These are phyloP conservation scores for Gryganskiella cystojenkinii DNA, from an alignment of 192 early-diverging fungal species.

Conservation along the genomic window DNA sequence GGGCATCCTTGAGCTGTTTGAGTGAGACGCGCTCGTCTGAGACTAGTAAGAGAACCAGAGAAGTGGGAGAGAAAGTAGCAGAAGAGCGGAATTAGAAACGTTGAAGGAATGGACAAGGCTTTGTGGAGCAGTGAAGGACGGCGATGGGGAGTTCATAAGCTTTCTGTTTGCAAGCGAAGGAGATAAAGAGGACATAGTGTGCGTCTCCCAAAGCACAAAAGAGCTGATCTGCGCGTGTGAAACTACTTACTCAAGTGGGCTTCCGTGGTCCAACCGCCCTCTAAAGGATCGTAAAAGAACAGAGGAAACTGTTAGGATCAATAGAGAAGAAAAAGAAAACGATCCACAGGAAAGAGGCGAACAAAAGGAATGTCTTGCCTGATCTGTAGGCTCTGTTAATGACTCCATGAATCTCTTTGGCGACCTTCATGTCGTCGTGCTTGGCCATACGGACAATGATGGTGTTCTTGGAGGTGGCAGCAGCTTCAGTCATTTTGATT, in stretches of 20 bases:
- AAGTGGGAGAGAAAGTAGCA: too few relatives aligned
- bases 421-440: conserved; percentile 17
- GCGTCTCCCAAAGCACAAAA: too few relatives aligned
- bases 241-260: conserved; percentile 37
- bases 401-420: conserved; percentile 36
- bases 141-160: too few relatives aligned
- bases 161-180: too few relatives aligned
- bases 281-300: conserved; percentile 7
- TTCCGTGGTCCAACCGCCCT: conserved; percentile 64
- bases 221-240: too few relatives aligned
- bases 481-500: conserved; percentile 9
- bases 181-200: too few relatives aligned
- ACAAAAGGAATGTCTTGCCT: conserved; percentile 17
- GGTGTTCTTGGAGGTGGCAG: conserved; percentile 28
- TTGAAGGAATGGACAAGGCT: too few relatives aligned
- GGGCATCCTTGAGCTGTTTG: conserved; percentile 39
- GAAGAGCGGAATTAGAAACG: too few relatives aligned
- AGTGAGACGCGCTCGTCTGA: conserved; percentile 51
- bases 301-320: not conserved
- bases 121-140: too few relatives aligned
- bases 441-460: conserved; percentile 43
- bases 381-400: conserved; percentile 61
- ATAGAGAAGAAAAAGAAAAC: not conserved
- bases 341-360: not conserved
- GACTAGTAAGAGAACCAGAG: conserved; percentile 13